Conservation (phyloP, 2,329 filamentous ascomycete genomes). For the Diplodia sapinea region DNA sequence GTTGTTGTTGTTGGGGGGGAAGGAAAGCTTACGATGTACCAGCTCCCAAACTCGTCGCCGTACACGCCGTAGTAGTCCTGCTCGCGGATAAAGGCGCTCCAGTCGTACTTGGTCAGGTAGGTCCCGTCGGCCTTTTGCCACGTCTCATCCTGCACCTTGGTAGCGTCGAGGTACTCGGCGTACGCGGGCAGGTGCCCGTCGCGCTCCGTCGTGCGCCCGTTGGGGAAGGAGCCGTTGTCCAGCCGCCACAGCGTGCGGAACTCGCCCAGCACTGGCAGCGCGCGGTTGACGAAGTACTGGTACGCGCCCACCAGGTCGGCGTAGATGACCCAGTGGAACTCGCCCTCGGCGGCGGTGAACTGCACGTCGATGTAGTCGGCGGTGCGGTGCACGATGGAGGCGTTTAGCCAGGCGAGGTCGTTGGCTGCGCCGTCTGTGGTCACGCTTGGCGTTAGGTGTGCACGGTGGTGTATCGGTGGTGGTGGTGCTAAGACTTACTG, state of each 20-base stretch:
- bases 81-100: slow-evolving; percentile 49
- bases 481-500: slow-evolving; percentile 40
- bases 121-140: slow-evolving; percentile 56
- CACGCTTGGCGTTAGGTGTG: not conserved
- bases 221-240: slow-evolving; percentile 56
- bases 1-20: no score
- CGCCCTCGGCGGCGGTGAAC: slow-evolving; percentile 55
- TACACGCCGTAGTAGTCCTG: slow-evolving; percentile 59
- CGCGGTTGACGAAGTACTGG: slow-evolving; percentile 61
- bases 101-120: slow-evolving; percentile 61
- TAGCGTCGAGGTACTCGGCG: slow-evolving; percentile 51
- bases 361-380: slow-evolving; percentile 56
- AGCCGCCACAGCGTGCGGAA: slow-evolving; percentile 59
- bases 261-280: slow-evolving; percentile 56
- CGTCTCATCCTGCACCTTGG: slow-evolving; percentile 62
- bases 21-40: slow-evolving; percentile 51
- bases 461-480: not conserved
- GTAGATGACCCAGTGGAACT: slow-evolving; percentile 61
- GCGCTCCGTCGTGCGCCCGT: slow-evolving; percentile 54
- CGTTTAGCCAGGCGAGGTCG: slow-evolving; percentile 57
- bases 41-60: slow-evolving; percentile 56
- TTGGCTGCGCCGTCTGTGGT: slow-evolving; percentile 53
- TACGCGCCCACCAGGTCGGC: slow-evolving; percentile 59
- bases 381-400: slow-evolving; percentile 43
- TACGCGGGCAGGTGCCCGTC: slow-evolving; percentile 55